Percentiles rank a stretch among this genome's conserved stretches.
Evolutionary conservation across 371 early-diverging fungal species (phyloP).

Genomic region (Actinomortierella wolfii): DNA sequence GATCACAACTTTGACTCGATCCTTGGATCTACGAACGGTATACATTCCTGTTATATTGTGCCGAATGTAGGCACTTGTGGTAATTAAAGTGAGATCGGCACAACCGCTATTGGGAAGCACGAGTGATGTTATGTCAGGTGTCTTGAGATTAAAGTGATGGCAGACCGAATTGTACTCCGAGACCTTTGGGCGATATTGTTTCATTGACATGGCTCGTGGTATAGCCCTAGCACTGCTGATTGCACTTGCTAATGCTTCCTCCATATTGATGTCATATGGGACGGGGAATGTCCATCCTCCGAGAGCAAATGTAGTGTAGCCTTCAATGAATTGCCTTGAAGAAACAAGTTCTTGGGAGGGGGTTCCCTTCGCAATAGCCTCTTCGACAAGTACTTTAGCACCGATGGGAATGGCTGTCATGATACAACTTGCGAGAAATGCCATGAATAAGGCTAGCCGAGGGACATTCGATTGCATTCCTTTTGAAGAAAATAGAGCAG

Average conservation of each 20-base stretch:
- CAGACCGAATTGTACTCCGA: constrained; percentile 7
- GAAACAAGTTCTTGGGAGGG: background rate
- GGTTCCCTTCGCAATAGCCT: background rate
- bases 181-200: constrained; percentile 4
- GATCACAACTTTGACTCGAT: constrained; percentile 5
- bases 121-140: background rate
- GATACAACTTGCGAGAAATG: background rate
- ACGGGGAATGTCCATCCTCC: constrained; percentile 8
- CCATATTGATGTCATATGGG: background rate
- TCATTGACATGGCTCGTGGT: constrained; percentile 6
- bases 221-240: constrained; percentile 1
- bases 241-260: background rate
- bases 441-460: background rate
- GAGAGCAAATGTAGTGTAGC: background rate
- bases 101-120: constrained; percentile 6
- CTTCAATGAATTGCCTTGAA: constrained; percentile 1
- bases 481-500: background rate
- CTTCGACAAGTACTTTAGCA: background rate
- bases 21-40: constrained; percentile 4
- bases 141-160: constrained; percentile 2
- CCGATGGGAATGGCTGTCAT: constrained; percentile 1
- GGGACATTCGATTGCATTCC: background rate
- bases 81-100: background rate
- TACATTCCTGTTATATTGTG: background rate
- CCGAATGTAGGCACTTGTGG: background rate